Evolutionary conservation across 176 grass and related monocot genomes (phyloP).

Genomic region (Hsuehochloa calcarea): DNA sequence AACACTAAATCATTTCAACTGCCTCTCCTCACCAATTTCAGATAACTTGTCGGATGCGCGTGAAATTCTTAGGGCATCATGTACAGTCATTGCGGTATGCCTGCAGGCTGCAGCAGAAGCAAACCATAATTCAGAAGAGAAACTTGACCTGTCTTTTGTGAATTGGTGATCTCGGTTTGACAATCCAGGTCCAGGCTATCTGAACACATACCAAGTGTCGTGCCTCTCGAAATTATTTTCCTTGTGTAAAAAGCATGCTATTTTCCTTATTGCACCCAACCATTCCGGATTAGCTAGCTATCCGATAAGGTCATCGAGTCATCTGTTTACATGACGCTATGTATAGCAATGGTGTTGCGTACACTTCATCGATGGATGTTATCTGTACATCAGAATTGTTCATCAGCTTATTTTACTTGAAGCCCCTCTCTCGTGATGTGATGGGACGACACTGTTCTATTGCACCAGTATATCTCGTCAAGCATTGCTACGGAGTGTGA

Average conservation of each 20-base stretch:
- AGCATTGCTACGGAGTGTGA: not conserved
- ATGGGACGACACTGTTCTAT: not conserved
- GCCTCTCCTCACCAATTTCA: constrained; percentile 34
- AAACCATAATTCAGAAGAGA: constrained; percentile 13
- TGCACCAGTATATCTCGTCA: not conserved
- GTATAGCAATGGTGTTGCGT: not conserved
- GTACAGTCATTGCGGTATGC: not conserved
- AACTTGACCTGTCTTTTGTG: not conserved
- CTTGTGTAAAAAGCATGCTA: constrained; percentile 3
- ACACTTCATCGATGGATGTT: not conserved
- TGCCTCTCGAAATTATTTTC: constrained; percentile 10
- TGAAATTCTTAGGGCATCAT: not conserved
- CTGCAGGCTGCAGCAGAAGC: not conserved
- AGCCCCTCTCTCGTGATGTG: too few species aligned
- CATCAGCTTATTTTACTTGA: not conserved
- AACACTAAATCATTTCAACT: not conserved
- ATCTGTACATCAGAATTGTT: not conserved
- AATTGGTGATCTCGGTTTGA: not conserved
- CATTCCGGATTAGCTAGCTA: not conserved
- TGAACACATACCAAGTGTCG: not conserved
- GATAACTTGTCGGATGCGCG: not conserved
- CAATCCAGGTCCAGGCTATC: not conserved
- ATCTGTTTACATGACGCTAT: not conserved
- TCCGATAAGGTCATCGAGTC: not conserved
- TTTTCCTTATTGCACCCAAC: not conserved